Conservation (phyloP, 495 filamentous ascomycete species). For the Penicillium salamii region DNA sequence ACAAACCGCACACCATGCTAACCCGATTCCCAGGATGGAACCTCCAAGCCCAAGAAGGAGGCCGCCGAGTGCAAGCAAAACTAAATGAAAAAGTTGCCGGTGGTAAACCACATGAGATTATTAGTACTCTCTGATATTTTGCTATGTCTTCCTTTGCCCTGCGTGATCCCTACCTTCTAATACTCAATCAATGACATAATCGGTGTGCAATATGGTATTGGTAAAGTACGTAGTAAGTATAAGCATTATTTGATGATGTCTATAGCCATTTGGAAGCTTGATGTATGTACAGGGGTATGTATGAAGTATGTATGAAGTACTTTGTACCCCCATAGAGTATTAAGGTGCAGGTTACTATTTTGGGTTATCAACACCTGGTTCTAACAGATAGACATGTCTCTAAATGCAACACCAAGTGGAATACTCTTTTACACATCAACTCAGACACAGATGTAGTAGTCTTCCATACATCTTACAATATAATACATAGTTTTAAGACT, state of each 20-base stretch:
- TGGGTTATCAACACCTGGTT: no score
- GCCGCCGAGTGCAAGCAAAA: slow-evolving; percentile 99
- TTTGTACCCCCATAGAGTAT: no score
- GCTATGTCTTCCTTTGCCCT: slow-evolving; percentile 31
- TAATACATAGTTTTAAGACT: no score
- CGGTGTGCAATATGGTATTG: slow-evolving; percentile 18
- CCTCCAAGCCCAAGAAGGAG: slow-evolving; percentile 96
- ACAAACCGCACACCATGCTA: slow-evolving; percentile 19
- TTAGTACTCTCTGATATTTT: slow-evolving; percentile 27
- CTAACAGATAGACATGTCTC: neutral
- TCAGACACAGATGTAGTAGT: no score
- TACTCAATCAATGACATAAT: slow-evolving; percentile 32
- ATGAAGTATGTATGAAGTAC: no score
- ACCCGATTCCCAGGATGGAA: slow-evolving; percentile 68
- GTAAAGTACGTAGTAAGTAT: neutral
- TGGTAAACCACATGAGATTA: slow-evolving; percentile 23
- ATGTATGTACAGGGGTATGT: no score
- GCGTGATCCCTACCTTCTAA: slow-evolving; percentile 33
- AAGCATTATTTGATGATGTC: no score
- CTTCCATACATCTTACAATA: no score
- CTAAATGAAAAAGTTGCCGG: slow-evolving; percentile 42
- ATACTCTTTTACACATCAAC: no score
- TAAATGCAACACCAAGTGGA: no score
- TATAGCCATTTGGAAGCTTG: no score
- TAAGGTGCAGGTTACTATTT: no score